Evolutionary conservation across 2,329 filamentous ascomycete genomes (phyloP).

Genomic region (Colletotrichum simmondsii): DNA sequence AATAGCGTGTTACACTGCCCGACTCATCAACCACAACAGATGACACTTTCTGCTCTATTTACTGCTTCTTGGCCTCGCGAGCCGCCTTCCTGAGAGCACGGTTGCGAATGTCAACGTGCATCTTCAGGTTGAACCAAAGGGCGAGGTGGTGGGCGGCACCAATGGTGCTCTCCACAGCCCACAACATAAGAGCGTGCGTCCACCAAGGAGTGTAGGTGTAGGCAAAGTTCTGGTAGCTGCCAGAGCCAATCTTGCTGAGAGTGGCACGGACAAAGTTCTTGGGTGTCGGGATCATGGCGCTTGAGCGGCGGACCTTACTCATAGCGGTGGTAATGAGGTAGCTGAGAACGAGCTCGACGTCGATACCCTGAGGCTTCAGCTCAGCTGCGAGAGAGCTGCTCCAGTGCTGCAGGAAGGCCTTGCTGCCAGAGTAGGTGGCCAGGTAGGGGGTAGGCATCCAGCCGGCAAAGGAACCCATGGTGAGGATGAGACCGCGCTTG

Average conservation of each 20-base stretch:
- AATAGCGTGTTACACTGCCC: not conserved
- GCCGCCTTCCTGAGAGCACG: constrained; percentile 87
- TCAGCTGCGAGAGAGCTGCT: constrained; percentile 87
- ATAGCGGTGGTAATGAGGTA: constrained; percentile 96
- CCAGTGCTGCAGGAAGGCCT: constrained; percentile 98
- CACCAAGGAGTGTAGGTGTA: constrained; percentile 93
- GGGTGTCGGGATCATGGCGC: constrained; percentile 81
- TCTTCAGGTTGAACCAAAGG: constrained; percentile 66
- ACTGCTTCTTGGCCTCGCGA: constrained; percentile 78
- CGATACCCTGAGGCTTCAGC: constrained; percentile 81
- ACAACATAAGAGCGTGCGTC: constrained; percentile 90
- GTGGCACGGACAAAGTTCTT: constrained; percentile 83
- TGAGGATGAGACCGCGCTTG: constrained; percentile 83
- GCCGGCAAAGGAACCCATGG: constrained; percentile 97
- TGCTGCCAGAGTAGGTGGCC: constrained; percentile 96
- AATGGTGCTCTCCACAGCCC: constrained; percentile 73
- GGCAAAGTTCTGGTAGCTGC: constrained; percentile 81
- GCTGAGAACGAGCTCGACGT: constrained; percentile 90
- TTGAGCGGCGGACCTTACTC: constrained; percentile 91
- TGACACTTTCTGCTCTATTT: not conserved
- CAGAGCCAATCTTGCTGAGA: constrained; percentile 83
- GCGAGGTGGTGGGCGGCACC: constrained; percentile 60
- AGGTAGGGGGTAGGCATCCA: constrained; percentile 91
- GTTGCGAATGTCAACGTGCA: constrained; percentile 86
- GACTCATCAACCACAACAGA: not conserved